phyloP scores from a whole-genome alignment of 345 rosid species.

The Melaleuca alternifolia region DNA sequence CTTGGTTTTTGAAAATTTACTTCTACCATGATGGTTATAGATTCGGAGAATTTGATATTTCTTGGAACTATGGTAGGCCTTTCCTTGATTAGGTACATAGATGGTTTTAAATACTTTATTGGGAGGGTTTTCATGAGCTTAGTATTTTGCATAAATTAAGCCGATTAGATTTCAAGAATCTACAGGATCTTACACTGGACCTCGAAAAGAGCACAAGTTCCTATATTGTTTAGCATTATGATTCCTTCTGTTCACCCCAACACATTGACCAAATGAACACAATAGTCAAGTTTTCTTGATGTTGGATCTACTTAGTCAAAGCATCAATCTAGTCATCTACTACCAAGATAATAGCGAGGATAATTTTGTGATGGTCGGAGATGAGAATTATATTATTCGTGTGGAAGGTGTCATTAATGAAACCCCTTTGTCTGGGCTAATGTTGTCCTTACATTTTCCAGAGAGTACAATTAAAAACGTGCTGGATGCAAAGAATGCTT shows the following conservation, averaged over 20 bases:
- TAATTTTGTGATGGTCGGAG: background rate
- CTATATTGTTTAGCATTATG: background rate
- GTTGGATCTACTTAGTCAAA: background rate
- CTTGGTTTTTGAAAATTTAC: background rate
- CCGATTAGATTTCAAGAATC: background rate
- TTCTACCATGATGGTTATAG: background rate
- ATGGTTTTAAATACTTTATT: background rate
- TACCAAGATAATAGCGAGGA: background rate
- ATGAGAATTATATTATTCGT: background rate
- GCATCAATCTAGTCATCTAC: background rate
- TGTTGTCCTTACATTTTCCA: background rate
- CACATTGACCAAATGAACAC: background rate
- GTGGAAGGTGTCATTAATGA: background rate
- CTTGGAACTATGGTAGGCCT: background rate
- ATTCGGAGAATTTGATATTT: background rate
- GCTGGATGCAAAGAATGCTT: background rate
- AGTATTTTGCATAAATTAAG: background rate
- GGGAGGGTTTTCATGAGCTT: background rate
- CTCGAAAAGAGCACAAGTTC: background rate
- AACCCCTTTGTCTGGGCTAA: background rate
- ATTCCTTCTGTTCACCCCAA: background rate
- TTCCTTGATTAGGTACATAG: background rate
- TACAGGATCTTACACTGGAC: background rate
- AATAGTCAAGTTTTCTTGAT: background rate
- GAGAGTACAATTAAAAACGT: background rate